phyloP scores from a whole-genome alignment of 2,329 filamentous ascomycete species.

The Diaporthe batatas region DNA sequence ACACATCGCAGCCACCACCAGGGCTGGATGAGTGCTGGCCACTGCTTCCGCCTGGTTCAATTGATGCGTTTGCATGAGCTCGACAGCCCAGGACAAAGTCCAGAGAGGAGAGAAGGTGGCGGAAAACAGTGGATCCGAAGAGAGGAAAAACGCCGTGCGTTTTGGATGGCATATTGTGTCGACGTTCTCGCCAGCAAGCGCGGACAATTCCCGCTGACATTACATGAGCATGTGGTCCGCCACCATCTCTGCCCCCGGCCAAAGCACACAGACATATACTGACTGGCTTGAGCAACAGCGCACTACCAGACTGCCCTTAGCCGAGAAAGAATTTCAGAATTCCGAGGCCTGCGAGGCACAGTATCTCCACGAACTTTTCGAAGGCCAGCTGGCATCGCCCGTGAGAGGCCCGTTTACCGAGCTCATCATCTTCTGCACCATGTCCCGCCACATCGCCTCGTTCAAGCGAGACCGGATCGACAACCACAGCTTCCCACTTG shows the following conservation, averaged over 20 bases:
- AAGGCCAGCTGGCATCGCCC: neutral
- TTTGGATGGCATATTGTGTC: slow-evolving; percentile 11
- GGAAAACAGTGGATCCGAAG: neutral
- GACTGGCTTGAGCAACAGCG: neutral
- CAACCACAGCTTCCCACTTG: neutral
- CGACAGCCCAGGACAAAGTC: neutral
- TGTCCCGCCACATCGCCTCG: neutral
- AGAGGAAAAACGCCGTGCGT: slow-evolving; percentile 1
- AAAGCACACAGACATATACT: neutral
- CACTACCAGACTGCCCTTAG: neutral
- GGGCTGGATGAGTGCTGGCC: neutral
- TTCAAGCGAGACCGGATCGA: slow-evolving; percentile 2
- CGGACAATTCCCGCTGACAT: neutral
- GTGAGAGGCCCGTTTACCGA: neutral
- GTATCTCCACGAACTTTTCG: neutral
- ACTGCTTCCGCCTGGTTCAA: slow-evolving; percentile 9
- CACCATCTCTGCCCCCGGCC: neutral
- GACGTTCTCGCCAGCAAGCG: neutral
- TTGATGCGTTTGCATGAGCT: slow-evolving; percentile 1
- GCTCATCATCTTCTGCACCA: neutral
- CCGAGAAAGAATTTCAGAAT: neutral
- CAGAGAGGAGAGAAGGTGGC: neutral
- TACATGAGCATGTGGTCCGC: slow-evolving; percentile 2
- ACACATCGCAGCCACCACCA: neutral
- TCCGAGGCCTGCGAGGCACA: neutral